Evolutionary conservation across 306 rosid species (phyloP), one percentile per base, ranked within the genome.

Genomic region (Rosa chinensis): DNA sequence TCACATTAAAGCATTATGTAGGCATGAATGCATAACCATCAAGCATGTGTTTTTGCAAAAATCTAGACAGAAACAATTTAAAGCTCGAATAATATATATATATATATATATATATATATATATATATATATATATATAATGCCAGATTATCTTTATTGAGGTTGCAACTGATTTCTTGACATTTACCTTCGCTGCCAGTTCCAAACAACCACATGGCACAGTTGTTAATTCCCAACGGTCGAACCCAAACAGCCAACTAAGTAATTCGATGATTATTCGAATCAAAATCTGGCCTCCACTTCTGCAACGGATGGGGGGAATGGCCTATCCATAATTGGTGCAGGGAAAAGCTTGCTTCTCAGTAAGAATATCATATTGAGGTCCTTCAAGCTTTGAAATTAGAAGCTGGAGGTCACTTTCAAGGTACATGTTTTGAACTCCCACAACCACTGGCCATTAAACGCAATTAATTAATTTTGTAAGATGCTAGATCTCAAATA

Each of bases 401-500:
- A 43, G 73, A 25, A 43, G 73, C 20, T 39, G 47, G 52, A 11
- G 47, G 53, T 21, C 73, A 69, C 73, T 43, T 69, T 69, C 53
- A 12, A 69, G 37, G 73, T 5, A 43, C 1, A 2, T 13, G 11
- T 0, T 20, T 43, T 10, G 72, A 18, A 67, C 32, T 4, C 72
- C 13, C 23, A 66, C 71, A 66, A 9, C 13, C 23, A 17, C 71
- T 20, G 70, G 70, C 23, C 70, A 66, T 17, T 37, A 66, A 16
- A 66, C 45, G 37, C 23, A 37, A 18, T 6, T 53, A 2, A 9
- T n/a, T 9, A 58, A 16, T 52, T 43, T 47, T 17, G 3, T 39
- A 40, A 66, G 32, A n/a, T 6, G 52, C 44, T 44, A 68, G 23
- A 10, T 68, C 52, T 43, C 52, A 68, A 21, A 68, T 42, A 20